phyloP scores from a whole-genome alignment of 805 yeast genomes.

The Suhomyces pyralidae region DNA sequence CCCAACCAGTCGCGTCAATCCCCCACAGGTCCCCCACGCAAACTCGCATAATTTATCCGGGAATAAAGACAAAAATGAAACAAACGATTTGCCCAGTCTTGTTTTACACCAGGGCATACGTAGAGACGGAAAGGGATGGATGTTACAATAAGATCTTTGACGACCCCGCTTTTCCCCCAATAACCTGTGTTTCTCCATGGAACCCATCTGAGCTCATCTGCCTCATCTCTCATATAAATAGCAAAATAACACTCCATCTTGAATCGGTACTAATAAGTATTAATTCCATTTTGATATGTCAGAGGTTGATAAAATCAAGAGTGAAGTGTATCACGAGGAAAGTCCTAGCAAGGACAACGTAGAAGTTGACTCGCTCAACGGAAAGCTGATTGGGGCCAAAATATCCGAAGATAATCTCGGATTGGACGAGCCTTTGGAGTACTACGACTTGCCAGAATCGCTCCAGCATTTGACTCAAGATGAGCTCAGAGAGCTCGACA shows the following conservation, averaged over 20 bases:
- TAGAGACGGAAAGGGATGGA: neutral
- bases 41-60: slow-evolving; percentile 1
- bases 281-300: neutral
- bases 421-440: slow-evolving; percentile 5
- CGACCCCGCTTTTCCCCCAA: neutral
- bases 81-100: neutral
- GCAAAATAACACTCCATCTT: no score
- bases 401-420: slow-evolving; percentile 3
- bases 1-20: neutral
- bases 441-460: slow-evolving; percentile 27
- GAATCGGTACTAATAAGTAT: no score
- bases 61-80: neutral
- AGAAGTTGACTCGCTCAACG: neutral
- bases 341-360: neutral
- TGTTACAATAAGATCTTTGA: neutral
- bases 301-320: neutral
- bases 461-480: slow-evolving; percentile 31
- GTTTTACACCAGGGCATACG: neutral
- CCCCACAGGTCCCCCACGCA: neutral
- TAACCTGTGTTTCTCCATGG: neutral
- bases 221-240: no score
- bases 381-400: neutral
- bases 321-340: slow-evolving; percentile 1
- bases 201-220: neutral
- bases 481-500: slow-evolving; percentile 44